phyloP scores from a whole-genome alignment of 345 rosid species.

The Mangifera indica region DNA sequence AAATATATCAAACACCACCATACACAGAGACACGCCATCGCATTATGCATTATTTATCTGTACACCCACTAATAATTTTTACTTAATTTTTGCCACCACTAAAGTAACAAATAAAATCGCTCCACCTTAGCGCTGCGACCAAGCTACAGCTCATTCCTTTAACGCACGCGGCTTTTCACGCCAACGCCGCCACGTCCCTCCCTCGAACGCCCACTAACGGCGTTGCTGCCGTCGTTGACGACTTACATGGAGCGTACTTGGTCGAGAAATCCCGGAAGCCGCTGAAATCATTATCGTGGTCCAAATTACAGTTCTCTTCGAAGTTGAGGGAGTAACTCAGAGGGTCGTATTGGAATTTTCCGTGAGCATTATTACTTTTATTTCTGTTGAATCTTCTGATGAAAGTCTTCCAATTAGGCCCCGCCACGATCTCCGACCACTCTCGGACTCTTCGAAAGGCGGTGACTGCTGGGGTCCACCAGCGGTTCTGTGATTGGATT shows the following conservation, averaged over 20 bases:
- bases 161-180: constrained; percentile 17
- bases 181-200: constrained; percentile 24
- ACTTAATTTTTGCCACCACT: neutral
- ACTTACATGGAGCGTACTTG: constrained; percentile 49
- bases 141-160: constrained; percentile 14
- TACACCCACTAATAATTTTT: too few species aligned
- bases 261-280: constrained; percentile 60
- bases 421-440: constrained; percentile 95
- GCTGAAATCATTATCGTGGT: constrained; percentile 26
- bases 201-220: constrained; percentile 8
- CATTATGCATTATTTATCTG: too few species aligned
- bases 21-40: too few species aligned
- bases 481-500: constrained; percentile 31
- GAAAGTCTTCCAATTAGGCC: constrained; percentile 95
- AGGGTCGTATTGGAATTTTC: constrained; percentile 79
- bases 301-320: constrained; percentile 61
- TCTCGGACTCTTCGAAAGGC: constrained; percentile 61
- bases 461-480: constrained; percentile 57
- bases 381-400: constrained; percentile 77
- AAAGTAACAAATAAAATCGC: neutral
- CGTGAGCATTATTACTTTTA: constrained; percentile 37
- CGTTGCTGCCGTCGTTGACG: constrained; percentile 17
- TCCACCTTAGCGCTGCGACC: constrained; percentile 20
- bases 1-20: too few species aligned
- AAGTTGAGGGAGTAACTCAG: constrained; percentile 82